Percentiles rank a stretch among this genome's conserved stretches.
These are phyloP conservation scores for Gleditsia sinensis DNA, from an alignment of 306 rosid species.

Conservation along the genomic window DNA sequence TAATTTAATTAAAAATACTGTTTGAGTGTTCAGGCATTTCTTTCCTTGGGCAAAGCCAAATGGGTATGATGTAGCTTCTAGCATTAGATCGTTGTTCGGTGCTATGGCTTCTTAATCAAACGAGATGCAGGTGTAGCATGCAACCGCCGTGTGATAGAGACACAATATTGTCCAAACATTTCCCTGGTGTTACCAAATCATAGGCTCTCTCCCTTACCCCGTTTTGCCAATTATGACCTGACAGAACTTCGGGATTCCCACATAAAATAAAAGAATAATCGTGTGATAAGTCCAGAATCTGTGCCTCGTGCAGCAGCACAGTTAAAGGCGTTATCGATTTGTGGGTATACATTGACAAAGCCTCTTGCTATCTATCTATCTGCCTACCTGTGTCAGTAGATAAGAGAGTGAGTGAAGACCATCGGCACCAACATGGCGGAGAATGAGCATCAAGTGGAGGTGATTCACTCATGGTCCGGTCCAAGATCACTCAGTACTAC, in stretches of 20 bases:
- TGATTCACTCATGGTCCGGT: conserved; percentile 80
- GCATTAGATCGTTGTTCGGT: too few species aligned
- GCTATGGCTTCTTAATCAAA: too few species aligned
- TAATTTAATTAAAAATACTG: too few species aligned
- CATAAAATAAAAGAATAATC: not conserved
- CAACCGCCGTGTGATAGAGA: too few species aligned
- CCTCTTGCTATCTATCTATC: not conserved
- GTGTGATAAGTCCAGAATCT: not conserved
- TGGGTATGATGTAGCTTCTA: too few species aligned
- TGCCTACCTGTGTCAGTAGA: not conserved
- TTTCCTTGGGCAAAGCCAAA: too few species aligned
- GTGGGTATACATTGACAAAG: not conserved
- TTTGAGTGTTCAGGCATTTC: too few species aligned
- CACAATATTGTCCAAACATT: too few species aligned
- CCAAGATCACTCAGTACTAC: conserved; percentile 83
- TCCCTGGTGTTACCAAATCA: not conserved
- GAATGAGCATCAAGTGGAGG: conserved; percentile 52
- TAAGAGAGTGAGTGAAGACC: not conserved
- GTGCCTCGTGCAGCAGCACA: not conserved
- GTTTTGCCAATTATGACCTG: not conserved
- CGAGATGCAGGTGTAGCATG: too few species aligned
- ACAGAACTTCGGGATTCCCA: not conserved
- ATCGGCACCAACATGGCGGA: conserved; percentile 41
- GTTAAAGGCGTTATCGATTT: not conserved
- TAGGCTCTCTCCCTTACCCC: not conserved